These are phyloP conservation scores for Ophidiomyces ophidiicola DNA, from an alignment of 2,329 filamentous ascomycete species.

Conservation along the genomic window DNA sequence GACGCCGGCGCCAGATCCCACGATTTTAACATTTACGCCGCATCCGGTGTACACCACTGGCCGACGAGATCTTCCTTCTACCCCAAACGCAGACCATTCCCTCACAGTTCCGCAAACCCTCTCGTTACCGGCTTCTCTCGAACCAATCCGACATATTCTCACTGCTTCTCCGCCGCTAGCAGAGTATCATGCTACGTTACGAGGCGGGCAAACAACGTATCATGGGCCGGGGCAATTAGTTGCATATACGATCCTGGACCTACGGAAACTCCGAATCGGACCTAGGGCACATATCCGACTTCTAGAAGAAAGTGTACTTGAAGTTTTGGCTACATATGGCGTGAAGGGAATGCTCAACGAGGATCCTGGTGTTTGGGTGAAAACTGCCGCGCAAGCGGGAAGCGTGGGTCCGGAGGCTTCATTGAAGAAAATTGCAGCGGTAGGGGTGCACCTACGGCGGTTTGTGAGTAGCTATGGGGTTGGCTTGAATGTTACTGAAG, in stretches of 20 bases:
- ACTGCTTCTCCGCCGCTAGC: conserved; percentile 36
- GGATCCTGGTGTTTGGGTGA: conserved; percentile 76
- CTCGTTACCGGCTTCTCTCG: conserved; percentile 23
- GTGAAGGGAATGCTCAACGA: conserved; percentile 45
- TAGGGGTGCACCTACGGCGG: conserved; percentile 81
- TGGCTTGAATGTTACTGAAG: conserved; percentile 46
- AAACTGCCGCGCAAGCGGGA: neutral
- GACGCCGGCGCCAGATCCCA: conserved; percentile 44
- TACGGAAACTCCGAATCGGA: conserved; percentile 54
- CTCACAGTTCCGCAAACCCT: conserved; percentile 23
- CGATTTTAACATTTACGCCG: conserved; percentile 71
- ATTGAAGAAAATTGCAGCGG: conserved; percentile 65
- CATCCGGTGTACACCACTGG: conserved; percentile 80
- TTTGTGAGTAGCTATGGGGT: conserved; percentile 77
- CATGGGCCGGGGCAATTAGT: conserved; percentile 89
- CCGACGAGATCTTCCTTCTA: conserved; percentile 53
- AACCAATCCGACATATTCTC: conserved; percentile 29
- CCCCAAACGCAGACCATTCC: conserved; percentile 17
- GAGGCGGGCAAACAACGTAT: conserved; percentile 86
- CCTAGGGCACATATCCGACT: conserved; percentile 66
- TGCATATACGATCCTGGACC: conserved; percentile 82
- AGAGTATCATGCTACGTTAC: conserved; percentile 56
- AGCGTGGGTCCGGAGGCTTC: conserved; percentile 20
- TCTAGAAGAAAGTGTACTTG: conserved; percentile 64
- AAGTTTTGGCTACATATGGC: conserved; percentile 48